A percentile compares a stretch with the other conserved stretches of the same genome.
phyloP scores from a whole-genome alignment of 2,329 filamentous ascomycete species.

The Aspergillus ochraceoroseus region DNA sequence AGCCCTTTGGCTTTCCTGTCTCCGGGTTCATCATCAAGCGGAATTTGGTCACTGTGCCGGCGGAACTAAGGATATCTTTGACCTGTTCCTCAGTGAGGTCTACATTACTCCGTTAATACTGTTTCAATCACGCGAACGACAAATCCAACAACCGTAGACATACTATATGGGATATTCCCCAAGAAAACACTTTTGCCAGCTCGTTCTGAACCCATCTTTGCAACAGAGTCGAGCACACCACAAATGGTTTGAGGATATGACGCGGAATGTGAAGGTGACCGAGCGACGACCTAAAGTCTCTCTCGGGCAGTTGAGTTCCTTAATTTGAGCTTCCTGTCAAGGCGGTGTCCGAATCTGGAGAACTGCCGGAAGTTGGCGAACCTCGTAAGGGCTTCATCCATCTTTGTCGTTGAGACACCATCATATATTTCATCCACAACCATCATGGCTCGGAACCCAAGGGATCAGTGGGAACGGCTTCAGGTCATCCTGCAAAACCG shows the following conservation, averaged over 20 bases:
- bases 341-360: constrained; percentile 27
- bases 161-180: constrained; percentile 63
- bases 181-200: constrained; percentile 46
- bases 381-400: constrained; percentile 23
- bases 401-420: constrained; percentile 26
- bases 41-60: constrained; percentile 86
- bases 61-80: constrained; percentile 83
- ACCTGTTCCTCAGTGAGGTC: constrained; percentile 96
- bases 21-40: constrained; percentile 93
- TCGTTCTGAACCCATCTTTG: constrained; percentile 43
- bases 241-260: too few relatives aligned
- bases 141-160: constrained; percentile 50
- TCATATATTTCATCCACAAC: constrained; percentile 23
- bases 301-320: too few relatives aligned
- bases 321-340: constrained; percentile 6
- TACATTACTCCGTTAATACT: constrained; percentile 36
- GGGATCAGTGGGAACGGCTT: constrained; percentile 62
- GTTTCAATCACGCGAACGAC: background rate
- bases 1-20: constrained; percentile 89
- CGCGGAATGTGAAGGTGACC: too few relatives aligned
- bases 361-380: constrained; percentile 19
- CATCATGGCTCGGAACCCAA: constrained; percentile 52
- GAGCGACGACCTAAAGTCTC: too few relatives aligned
- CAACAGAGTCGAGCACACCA: too few relatives aligned
- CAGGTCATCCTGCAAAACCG: constrained; percentile 58